phyloP scores from a whole-genome alignment of 192 early-diverging fungal genomes.

The Dissophora globulifera region DNA sequence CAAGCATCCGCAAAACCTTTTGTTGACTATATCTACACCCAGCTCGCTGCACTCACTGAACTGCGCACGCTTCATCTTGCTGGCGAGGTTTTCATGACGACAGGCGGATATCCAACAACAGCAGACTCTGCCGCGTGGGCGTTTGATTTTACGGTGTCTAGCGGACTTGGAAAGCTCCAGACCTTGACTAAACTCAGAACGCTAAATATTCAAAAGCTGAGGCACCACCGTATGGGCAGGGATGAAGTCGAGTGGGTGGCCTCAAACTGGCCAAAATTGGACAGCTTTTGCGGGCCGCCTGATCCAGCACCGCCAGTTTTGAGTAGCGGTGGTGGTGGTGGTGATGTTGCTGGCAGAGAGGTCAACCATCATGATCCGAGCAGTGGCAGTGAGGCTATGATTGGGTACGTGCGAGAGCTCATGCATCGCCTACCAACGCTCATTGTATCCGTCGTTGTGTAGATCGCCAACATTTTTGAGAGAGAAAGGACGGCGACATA shows the following conservation, averaged over 20 bases:
- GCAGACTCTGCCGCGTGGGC: too few species aligned
- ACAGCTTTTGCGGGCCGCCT: neutral
- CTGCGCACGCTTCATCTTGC: constrained; percentile 9
- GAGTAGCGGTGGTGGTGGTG: too few species aligned
- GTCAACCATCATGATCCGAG: too few species aligned
- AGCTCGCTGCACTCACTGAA: constrained; percentile 11
- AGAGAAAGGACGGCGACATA: too few species aligned
- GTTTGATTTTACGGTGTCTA: constrained; percentile 21
- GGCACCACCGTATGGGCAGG: constrained; percentile 5
- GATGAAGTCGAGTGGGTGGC: constrained; percentile 21
- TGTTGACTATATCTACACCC: constrained; percentile 18
- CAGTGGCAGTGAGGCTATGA: too few species aligned
- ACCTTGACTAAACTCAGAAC: neutral
- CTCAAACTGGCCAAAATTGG: constrained; percentile 11
- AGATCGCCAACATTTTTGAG: too few species aligned
- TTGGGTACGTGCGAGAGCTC: too few species aligned
- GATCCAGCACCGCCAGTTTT: neutral
- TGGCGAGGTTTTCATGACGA: constrained; percentile 13
- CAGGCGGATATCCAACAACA: too few species aligned
- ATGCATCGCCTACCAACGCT: too few species aligned
- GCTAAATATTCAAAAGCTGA: constrained; percentile 12
- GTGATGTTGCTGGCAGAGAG: too few species aligned
- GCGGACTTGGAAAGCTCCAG: constrained; percentile 7
- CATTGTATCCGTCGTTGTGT: too few species aligned
- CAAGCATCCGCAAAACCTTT: neutral